phyloP scores from a whole-genome alignment of 2,329 filamentous ascomycete genomes.

The Calonectria pteridis region DNA sequence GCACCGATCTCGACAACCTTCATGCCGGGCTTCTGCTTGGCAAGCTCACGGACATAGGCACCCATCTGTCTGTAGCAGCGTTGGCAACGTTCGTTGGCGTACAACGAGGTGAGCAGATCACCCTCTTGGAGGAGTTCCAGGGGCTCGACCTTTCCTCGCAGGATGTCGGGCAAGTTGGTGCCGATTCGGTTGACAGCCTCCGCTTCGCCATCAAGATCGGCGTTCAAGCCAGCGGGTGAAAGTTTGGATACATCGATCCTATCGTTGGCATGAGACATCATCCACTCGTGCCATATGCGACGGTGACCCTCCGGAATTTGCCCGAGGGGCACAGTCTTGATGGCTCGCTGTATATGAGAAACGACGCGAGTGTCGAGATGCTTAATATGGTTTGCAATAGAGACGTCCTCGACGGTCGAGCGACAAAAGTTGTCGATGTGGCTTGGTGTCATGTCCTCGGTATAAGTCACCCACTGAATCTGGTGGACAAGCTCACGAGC shows the following conservation, averaged over 20 bases:
- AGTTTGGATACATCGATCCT: slow-evolving; percentile 12
- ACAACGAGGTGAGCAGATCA: slow-evolving; percentile 15
- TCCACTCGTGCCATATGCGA: slow-evolving; percentile 23
- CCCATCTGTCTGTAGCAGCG: slow-evolving; percentile 14
- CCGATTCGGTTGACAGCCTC: slow-evolving; percentile 18
- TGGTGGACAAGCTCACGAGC: slow-evolving; percentile 18
- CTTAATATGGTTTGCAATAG: slow-evolving; percentile 8
- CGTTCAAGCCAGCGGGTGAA: background rate
- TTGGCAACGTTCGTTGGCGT: slow-evolving; percentile 18
- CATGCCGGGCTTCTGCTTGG: slow-evolving; percentile 49
- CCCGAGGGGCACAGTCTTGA: slow-evolving; percentile 1
- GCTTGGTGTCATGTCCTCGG: slow-evolving; percentile 3
- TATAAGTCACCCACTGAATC: slow-evolving; percentile 18
- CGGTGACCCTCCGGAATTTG: slow-evolving; percentile 11
- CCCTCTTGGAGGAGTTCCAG: slow-evolving; percentile 4
- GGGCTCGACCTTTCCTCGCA: slow-evolving; percentile 9
- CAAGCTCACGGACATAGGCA: slow-evolving; percentile 39
- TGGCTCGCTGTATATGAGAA: slow-evolving; percentile 18
- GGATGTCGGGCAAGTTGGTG: slow-evolving; percentile 4
- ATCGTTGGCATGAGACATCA: slow-evolving; percentile 13
- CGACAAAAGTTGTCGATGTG: slow-evolving; percentile 8
- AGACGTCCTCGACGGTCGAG: background rate
- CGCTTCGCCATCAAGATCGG: slow-evolving; percentile 12
- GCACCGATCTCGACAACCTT: slow-evolving; percentile 56
- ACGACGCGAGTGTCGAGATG: slow-evolving; percentile 10